These are phyloP conservation scores for Pichia sp. DNA, from an alignment of 1,139 yeast genomes.

Conservation along the genomic window DNA sequence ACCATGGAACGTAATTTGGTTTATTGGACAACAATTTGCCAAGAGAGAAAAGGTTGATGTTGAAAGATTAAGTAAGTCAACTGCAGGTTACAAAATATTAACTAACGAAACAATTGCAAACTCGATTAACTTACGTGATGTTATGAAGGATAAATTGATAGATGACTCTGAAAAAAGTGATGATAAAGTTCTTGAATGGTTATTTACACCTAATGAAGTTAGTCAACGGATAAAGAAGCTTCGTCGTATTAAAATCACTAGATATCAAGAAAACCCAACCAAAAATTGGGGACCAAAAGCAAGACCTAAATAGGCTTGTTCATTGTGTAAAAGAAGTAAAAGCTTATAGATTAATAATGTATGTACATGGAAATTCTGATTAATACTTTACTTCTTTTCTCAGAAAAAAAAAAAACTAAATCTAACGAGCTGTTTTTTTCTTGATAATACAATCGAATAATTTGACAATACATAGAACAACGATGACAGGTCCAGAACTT, in stretches of 20 bases:
- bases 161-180: conserved; percentile 20
- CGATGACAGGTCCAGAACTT: neutral
- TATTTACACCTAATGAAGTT: conserved; percentile 51
- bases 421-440: no score
- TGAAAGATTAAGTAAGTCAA: conserved; percentile 40
- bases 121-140: conserved; percentile 24
- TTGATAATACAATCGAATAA: no score
- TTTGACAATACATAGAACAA: no score
- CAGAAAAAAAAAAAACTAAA: no score
- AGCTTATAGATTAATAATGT: neutral
- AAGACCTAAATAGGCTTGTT: conserved; percentile 39
- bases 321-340: no score
- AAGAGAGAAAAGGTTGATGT: conserved; percentile 36
- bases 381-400: no score
- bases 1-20: conserved; percentile 73
- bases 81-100: conserved; percentile 64
- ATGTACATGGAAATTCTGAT: no score
- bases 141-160: conserved; percentile 16
- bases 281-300: conserved; percentile 81
- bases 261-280: conserved; percentile 87
- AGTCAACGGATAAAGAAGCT: conserved; percentile 50
- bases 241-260: conserved; percentile 70
- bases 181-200: conserved; percentile 29
- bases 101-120: conserved; percentile 29
- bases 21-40: conserved; percentile 63